Conservation (phyloP, 1,284 basidiomycete species). For the Ceratobasidium theobromae region DNA sequence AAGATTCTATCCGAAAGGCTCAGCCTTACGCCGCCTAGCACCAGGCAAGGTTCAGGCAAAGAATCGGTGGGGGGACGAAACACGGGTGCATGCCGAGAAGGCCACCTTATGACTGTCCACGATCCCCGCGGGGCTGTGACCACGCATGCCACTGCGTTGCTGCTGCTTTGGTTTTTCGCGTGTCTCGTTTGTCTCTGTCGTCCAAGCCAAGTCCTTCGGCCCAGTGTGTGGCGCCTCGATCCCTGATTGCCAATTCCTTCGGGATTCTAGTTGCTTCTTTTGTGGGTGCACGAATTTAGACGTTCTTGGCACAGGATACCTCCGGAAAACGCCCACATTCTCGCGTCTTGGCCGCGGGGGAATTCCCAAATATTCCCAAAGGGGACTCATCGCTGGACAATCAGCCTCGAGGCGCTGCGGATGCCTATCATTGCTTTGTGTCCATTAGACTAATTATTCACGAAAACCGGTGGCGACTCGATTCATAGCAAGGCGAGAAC, state of each 20-base stretch:
- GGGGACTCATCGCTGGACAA: too few relatives aligned
- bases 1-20: conserved; percentile 12
- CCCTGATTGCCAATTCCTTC: conserved; percentile 3
- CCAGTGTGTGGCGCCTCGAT: not conserved
- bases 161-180: conserved; percentile 4
- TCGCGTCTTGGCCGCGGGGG: conserved; percentile 4
- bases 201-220: conserved; percentile 19
- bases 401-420: conserved; percentile 31
- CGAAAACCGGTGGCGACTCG: too few relatives aligned
- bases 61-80: conserved; percentile 2
- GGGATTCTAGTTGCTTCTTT: not conserved
- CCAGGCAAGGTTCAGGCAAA: not conserved
- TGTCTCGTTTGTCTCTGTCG: conserved; percentile 27
- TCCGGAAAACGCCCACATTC: not conserved
- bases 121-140: conserved; percentile 6
- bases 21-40: conserved; percentile 10
- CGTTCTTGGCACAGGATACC: conserved; percentile 15
- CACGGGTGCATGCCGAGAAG: not conserved
- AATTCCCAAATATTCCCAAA: too few relatives aligned
- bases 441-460: not conserved
- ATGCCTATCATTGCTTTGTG: conserved; percentile 18
- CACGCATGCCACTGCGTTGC: not conserved
- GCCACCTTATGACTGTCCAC: not conserved
- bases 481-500: too few relatives aligned
- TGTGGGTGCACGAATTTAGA: conserved; percentile 7